These are phyloP conservation scores for Hymenoscyphus repandus DNA, from an alignment of 2,329 filamentous ascomycete genomes.

Conservation along the genomic window DNA sequence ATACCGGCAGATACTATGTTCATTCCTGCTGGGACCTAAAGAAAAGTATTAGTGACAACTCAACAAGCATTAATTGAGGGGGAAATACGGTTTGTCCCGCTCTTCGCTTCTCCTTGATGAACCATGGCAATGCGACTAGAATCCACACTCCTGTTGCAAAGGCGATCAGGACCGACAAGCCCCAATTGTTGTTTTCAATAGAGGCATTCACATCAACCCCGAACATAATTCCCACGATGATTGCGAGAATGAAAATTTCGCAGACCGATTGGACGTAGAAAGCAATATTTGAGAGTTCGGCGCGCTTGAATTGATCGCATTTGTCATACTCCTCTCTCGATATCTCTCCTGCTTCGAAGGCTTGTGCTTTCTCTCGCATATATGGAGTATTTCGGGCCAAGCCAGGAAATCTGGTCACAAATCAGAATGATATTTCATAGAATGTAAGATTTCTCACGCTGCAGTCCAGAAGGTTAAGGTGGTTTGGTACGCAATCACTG, in stretches of 20 bases:
- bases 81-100: conserved; percentile 47
- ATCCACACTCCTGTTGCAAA: conserved; percentile 62
- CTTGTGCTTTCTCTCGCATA: conserved; percentile 43
- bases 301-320: conserved; percentile 57
- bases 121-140: conserved; percentile 60
- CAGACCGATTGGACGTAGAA: conserved; percentile 60
- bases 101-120: conserved; percentile 57
- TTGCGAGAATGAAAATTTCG: conserved; percentile 57
- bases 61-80: neutral
- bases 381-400: conserved; percentile 49
- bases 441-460: conserved; percentile 31
- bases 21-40: conserved; percentile 32
- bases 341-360: conserved; percentile 47
- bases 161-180: conserved; percentile 58
- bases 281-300: conserved; percentile 56
- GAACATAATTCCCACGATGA: conserved; percentile 61
- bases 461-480: conserved; percentile 66
- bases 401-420: conserved; percentile 41
- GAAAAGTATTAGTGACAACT: neutral
- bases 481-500: conserved; percentile 56
- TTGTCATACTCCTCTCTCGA: conserved; percentile 54
- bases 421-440: neutral
- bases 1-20: conserved; percentile 54
- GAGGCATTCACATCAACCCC: conserved; percentile 54
- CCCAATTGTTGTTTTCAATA: conserved; percentile 59